A percentile compares a stretch with the other conserved stretches of the same genome.
These are phyloP conservation scores for Gleditsia sinensis DNA, from an alignment of 306 rosid species.

Conservation along the genomic window DNA sequence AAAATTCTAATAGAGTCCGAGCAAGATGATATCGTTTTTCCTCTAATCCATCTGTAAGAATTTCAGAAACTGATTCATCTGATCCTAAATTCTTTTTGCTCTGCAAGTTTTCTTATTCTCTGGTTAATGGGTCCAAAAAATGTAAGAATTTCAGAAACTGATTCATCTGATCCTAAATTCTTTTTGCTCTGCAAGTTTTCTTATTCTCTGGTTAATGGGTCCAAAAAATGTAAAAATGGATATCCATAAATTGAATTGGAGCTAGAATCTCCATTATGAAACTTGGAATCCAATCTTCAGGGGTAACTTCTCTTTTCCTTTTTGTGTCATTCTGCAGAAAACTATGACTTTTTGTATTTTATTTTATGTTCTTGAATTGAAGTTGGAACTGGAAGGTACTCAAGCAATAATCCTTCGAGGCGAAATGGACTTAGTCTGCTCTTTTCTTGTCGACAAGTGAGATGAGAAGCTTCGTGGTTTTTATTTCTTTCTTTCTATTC, in stretches of 20 bases:
- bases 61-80: conserved; percentile 1
- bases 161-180: background rate
- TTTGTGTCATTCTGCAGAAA: background rate
- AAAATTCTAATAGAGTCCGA: background rate
- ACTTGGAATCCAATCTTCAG: background rate
- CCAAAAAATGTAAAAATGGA: conserved; percentile 12
- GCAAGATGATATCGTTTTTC: background rate
- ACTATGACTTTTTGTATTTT: background rate
- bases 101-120: background rate
- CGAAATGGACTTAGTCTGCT: background rate
- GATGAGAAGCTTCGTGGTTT: background rate
- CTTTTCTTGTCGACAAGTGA: background rate
- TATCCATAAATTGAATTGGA: background rate
- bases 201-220: background rate
- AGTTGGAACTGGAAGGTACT: background rate
- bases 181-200: background rate
- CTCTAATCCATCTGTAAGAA: conserved; percentile 40
- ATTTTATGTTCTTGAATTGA: background rate
- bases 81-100: background rate
- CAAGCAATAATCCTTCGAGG: background rate
- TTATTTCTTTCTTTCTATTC: background rate
- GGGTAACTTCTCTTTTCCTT: background rate
- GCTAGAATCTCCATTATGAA: conserved; percentile 10
- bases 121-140: conserved; percentile 3
- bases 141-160: conserved; percentile 24